phyloP scores from a whole-genome alignment of 306 rosid species.

The Lathyrus sativus region DNA sequence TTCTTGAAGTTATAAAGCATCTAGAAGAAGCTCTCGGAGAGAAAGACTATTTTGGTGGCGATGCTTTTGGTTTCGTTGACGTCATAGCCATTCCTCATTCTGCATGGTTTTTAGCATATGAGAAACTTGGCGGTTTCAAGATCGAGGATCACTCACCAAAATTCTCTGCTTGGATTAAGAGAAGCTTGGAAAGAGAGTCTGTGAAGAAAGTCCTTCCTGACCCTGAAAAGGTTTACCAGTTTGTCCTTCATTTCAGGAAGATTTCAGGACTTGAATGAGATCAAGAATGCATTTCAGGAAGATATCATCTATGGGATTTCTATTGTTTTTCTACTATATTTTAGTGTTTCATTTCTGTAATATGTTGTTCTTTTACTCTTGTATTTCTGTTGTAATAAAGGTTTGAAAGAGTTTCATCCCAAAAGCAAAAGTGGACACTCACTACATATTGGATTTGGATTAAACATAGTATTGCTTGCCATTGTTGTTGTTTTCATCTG shows the following conservation, averaged over 20 bases:
- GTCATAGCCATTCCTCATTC: constrained; percentile 50
- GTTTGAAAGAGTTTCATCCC: constrained; percentile 7
- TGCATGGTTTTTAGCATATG: constrained; percentile 66
- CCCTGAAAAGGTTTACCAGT: constrained; percentile 54
- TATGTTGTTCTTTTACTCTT: neutral
- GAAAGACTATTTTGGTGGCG: constrained; percentile 60
- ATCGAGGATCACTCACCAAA: constrained; percentile 59
- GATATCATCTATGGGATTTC: constrained; percentile 10
- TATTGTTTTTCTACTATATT: constrained; percentile 23
- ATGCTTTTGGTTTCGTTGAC: constrained; percentile 62
- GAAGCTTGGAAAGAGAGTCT: constrained; percentile 45
- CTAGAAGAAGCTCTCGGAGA: constrained; percentile 65
- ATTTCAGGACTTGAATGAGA: constrained; percentile 44
- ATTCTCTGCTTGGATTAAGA: constrained; percentile 65
- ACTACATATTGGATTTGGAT: neutral
- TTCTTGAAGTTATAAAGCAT: constrained; percentile 56
- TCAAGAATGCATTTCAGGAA: neutral
- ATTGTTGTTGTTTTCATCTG: no score
- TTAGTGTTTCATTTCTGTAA: constrained; percentile 5
- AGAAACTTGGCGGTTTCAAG: constrained; percentile 62
- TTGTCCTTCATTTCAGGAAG: constrained; percentile 49
- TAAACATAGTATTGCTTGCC: no score
- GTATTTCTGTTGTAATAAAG: constrained; percentile 12
- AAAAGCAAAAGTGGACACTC: neutral
- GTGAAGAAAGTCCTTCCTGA: constrained; percentile 55